Conservation (phyloP, 1,284 basidiomycete genomes). For the Cystobasidium sp. region DNA sequence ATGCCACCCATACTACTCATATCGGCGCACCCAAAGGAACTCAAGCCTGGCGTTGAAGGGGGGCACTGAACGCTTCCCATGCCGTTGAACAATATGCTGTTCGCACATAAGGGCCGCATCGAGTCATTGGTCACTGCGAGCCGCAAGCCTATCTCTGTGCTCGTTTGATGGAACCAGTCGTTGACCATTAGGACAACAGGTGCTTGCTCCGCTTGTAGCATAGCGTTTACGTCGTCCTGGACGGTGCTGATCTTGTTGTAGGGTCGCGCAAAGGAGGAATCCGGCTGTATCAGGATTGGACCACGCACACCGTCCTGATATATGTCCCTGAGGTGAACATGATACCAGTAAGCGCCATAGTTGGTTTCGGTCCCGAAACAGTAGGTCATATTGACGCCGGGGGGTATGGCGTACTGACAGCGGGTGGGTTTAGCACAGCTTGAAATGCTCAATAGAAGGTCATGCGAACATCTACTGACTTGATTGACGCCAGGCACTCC, state of each 20-base stretch:
- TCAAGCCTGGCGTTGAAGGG: constrained; percentile 14
- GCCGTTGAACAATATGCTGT: constrained; percentile 17
- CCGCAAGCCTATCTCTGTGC: constrained; percentile 12
- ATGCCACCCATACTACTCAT: constrained; percentile 19
- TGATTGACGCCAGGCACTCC: constrained; percentile 14
- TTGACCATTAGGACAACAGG: constrained; percentile 15
- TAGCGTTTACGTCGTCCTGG: constrained; percentile 15
- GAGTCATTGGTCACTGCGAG: constrained; percentile 21
- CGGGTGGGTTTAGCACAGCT: constrained; percentile 8
- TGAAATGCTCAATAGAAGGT: constrained; percentile 13
- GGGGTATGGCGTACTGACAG: constrained; percentile 14
- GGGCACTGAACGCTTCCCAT: constrained; percentile 24
- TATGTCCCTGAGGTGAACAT: constrained; percentile 13
- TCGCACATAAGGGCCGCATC: constrained; percentile 22
- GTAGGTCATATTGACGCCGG: constrained; percentile 11
- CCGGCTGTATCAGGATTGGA: constrained; percentile 9
- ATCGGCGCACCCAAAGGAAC: constrained; percentile 14
- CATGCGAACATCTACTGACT: constrained; percentile 11
- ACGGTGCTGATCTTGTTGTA: constrained; percentile 13
- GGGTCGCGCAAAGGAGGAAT: constrained; percentile 7
- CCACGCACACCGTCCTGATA: constrained; percentile 14
- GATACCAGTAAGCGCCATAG: constrained; percentile 13
- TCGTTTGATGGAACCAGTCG: constrained; percentile 15
- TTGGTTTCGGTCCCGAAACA: constrained; percentile 12
- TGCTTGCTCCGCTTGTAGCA: constrained; percentile 12